Base-by-base conservation (phyloP, 2,329 filamentous ascomycete species). In the Elsinoe arachidis region DNA sequence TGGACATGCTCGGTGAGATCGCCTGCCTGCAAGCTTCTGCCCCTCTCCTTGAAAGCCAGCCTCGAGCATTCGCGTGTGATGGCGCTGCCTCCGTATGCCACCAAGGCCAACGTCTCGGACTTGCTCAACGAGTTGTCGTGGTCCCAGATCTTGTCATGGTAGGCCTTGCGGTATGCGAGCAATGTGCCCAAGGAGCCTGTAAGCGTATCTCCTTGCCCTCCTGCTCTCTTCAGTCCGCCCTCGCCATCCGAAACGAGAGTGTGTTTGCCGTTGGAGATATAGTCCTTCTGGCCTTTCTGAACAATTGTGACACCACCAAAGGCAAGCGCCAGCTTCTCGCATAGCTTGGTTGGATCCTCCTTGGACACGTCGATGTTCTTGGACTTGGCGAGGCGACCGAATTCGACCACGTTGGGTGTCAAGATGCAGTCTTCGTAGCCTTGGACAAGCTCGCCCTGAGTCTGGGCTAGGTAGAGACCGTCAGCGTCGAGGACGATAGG, bases 391-490 rank as follows among this genome's bases (percentile, higher is more conserved):
- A 99, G 72, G 11, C 91, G 79, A 1, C 81, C 84, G 68, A 97
- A 97, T 71, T 99, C 93, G 3, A 95, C 90, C 0, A 96, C 87
- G 62, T 99, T 99, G 1, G 93, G 93, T 41, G 93, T 99, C 58
- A 99, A 74, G 55, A 99, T 89, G 55, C 89, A 95, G 60, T 88
- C 82, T 47, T 78, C 79, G 74, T 92, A 97, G 0, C 90, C 91
- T 19, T 82, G 79, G 1, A 99, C 82, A 0, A 97, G 74, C 34
- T 84, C 84, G 0, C 90, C 91, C 52, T 85, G 75, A 30, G 81
- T 84, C 65, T 89, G 85, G 11, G 95, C 86, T 1, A 97, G 73
- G 60, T 83, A 82, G 23, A 99, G 75, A 0, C 89, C 92, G 71
- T 99, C 93, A 0, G 93, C 93, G 68, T 99, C 93, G 2, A 99